Evolutionary conservation across 1,139 yeast species (phyloP).

Genomic region (Lodderomyces margitis): DNA sequence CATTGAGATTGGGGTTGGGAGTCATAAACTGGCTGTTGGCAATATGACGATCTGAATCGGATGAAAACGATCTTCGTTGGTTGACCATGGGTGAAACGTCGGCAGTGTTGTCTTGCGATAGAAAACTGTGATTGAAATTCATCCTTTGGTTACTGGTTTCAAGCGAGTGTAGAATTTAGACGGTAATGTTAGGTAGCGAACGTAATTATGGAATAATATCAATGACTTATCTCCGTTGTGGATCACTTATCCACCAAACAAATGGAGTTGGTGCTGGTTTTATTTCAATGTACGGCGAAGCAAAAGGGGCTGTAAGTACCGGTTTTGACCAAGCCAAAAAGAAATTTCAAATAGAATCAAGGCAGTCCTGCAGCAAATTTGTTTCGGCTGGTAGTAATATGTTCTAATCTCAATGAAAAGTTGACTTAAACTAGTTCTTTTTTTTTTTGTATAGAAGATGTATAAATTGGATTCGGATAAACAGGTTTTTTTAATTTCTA

Average conservation of each 20-base stretch:
- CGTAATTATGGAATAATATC: not conserved
- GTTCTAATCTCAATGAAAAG: too few relatives aligned
- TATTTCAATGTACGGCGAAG: not conserved
- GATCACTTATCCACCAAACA: not conserved
- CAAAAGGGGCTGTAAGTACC: too few relatives aligned
- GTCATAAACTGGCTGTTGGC: conserved; percentile 1
- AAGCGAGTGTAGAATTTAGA: not conserved
- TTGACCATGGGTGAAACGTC: conserved; percentile 9
- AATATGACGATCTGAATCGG: conserved; percentile 3
- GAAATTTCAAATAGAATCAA: too few relatives aligned
- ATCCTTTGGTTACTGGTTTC: not conserved
- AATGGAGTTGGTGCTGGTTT: not conserved
- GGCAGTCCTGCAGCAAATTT: too few relatives aligned
- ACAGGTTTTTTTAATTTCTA: too few relatives aligned
- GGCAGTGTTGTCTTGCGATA: conserved; percentile 4
- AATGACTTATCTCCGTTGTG: not conserved
- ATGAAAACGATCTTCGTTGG: conserved; percentile 3
- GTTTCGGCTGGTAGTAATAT: too few relatives aligned
- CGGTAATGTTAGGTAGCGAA: not conserved
- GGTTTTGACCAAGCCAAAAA: too few relatives aligned
- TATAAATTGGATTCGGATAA: too few relatives aligned
- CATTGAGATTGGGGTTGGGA: conserved; percentile 8
- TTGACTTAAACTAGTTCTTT: too few relatives aligned
- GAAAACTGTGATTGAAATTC: conserved; percentile 3
- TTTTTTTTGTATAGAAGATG: too few relatives aligned